A percentile compares a stretch with the other conserved stretches of the same genome.
These are phyloP conservation scores for Paratinospora sagittata DNA, from an alignment of 164 flowering plant species.

Conservation along the genomic window DNA sequence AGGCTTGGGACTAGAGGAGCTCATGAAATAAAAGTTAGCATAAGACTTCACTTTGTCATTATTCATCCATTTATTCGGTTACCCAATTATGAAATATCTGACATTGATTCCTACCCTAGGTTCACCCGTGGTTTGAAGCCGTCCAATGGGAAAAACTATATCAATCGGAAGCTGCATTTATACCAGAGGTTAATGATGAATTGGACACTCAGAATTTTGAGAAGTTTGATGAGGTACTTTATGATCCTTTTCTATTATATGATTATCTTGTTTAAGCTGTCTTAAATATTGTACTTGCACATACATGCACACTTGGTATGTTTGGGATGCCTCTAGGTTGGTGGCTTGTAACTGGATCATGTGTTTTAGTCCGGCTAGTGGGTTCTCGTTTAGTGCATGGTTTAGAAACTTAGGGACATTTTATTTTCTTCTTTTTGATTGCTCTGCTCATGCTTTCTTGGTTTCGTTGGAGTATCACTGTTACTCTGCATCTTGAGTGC, in stretches of 20 bases:
- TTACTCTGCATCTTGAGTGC: too few relatives aligned
- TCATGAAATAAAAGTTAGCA: constrained; percentile 42
- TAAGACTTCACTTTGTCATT: neutral
- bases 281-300: neutral
- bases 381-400: too few relatives aligned
- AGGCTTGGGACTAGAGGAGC: constrained; percentile 71
- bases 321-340: too few relatives aligned
- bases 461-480: too few relatives aligned
- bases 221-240: constrained; percentile 35
- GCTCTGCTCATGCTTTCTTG: too few relatives aligned
- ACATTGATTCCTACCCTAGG: constrained; percentile 17
- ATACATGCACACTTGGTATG: neutral
- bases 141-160: constrained; percentile 34
- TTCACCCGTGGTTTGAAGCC: constrained; percentile 38
- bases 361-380: too few relatives aligned
- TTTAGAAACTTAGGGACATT: too few relatives aligned
- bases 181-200: constrained; percentile 40
- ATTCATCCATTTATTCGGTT: neutral
- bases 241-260: constrained; percentile 4
- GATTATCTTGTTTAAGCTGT: neutral
- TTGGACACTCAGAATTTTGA: constrained; percentile 40
- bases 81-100: neutral
- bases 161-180: constrained; percentile 43
- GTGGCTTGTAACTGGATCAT: too few relatives aligned
- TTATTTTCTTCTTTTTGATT: too few relatives aligned